Evolutionary conservation across 768 basidiomycete species (phyloP), one percentile per base, ranked within the genome.

Genomic region (Hygrophorus pudorinus): DNA sequence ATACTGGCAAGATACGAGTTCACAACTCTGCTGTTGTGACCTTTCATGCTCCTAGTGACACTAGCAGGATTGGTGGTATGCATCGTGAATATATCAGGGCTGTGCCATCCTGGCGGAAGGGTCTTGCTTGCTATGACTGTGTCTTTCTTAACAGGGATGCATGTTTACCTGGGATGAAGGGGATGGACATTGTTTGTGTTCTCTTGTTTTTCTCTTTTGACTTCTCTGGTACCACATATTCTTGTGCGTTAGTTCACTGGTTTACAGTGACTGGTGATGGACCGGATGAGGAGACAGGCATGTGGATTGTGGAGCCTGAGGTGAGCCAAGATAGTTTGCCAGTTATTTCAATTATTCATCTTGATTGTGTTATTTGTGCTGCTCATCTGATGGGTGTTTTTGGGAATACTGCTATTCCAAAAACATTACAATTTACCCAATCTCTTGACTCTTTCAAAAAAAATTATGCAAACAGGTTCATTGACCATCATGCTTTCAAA

Each of bases 11-110:
- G 11, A 29, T 40, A n/a, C n/a, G n/a, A n/a, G 37, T 51, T 1
- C 49, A 47, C 42, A 42, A 41, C 16, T 53, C 52, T 24, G 52
- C 52, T 10, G 38, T 42, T 1, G 53, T 48, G 1, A 46, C 47
- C 0, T 60, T 59, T 48, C 55, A 53, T 39, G 58, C 60, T 1
- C 59, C 59, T 0, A 61, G 59, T 36, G 53, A 63, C 24, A 24
- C 52, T 16, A 51, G 47, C 10, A 56, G 60, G 2, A 37, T 1
- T n/a, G n/a, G n/a, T n/a, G n/a, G n/a, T n/a, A n/a, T n/a, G n/a
- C n/a, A n/a, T n/a, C n/a, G n/a, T n/a, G n/a, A n/a, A n/a, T n/a
- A n/a, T n/a, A n/a, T n/a, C n/a, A n/a, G n/a, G n/a, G 45, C 47
- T 2, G 50, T 37, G 1, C 52, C 53, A 6, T 36, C 27, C 21